Evolutionary conservation across 1,139 yeast species (phyloP).

Genomic region (Hansenula sp.): DNA sequence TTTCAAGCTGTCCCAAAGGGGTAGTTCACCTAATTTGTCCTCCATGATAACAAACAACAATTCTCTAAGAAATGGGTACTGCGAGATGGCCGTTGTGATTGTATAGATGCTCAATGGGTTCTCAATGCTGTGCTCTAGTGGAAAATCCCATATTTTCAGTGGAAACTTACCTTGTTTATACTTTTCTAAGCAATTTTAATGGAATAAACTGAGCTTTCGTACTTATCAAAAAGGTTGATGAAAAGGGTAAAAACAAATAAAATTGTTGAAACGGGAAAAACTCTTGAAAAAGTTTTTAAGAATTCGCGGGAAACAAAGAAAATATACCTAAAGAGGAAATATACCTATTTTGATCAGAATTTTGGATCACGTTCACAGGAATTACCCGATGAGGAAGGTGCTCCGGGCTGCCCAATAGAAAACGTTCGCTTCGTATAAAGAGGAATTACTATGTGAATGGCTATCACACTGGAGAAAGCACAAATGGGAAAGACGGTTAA

Average conservation of each 20-base stretch:
- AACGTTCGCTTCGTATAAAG: neutral
- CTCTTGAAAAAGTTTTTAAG: conserved; percentile 3
- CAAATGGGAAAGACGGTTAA: too few species aligned
- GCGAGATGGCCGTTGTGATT: too few species aligned
- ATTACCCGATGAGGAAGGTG: neutral
- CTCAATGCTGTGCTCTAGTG: too few species aligned
- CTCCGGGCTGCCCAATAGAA: neutral
- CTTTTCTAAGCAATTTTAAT: too few species aligned
- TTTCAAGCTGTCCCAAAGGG: conserved; percentile 15
- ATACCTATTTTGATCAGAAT: neutral
- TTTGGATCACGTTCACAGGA: too few species aligned
- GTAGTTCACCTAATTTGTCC: conserved; percentile 18
- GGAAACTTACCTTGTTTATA: neutral
- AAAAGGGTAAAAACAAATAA: conserved; percentile 2
- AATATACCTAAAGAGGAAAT: neutral
- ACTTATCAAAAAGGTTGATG: neutral
- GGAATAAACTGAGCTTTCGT: too few species aligned
- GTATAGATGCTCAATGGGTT: too few species aligned
- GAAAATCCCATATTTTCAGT: neutral
- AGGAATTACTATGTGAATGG: too few species aligned
- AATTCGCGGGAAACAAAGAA: neutral
- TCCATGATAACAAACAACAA: neutral
- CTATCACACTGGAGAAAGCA: too few species aligned
- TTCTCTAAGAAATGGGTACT: too few species aligned
- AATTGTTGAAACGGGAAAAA: conserved; percentile 4